Evolutionary conservation across 2,329 filamentous ascomycete genomes (phyloP), one percentile per base, ranked within the genome.

Genomic region (Penicillium sp.): DNA sequence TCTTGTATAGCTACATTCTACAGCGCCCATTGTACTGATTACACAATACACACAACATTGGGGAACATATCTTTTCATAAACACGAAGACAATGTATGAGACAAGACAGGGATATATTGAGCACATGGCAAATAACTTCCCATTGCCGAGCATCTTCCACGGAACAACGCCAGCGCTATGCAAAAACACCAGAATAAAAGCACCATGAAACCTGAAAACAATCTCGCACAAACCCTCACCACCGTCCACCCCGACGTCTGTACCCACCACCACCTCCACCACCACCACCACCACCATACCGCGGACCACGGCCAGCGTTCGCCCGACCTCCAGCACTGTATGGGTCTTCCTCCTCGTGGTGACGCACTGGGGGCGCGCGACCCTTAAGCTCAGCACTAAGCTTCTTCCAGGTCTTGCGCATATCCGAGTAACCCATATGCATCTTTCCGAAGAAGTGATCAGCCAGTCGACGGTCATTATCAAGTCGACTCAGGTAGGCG

Each of bases 371-470:
- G 42, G 86, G 84, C 48, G 83, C 81, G 27, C 90, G 81, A 1
- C 88, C 88, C 71, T 92, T 90, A 76, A 96, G 82, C 72, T 97
- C 92, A 76, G 92, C 92, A 51, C 89, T 89, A 61, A 99, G 86
- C n/a, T 85, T 80, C 55, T 96, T 92, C 69, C 86, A 92, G 3
- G 92, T 95, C 82, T 95, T 96, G 67, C 95, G 87, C 95, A 99
- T 99, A 78, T 96, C 91, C 16, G 95, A 95, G 73, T 98, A 99
- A 0, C 95, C 95, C 56, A 99, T 79, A 72, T 99, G 95, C 95
- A 99, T 99, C 82, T 99, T 99, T 23, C 95, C 95, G 76, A 97
- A 98, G 73, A 99, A 99, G 75, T 99, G 95, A 73, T 99, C 95
- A 21, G 95, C 95, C 71, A 99, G 76, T 29, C 95, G 85, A 35